Evolutionary conservation across 352 stramenopile genomes (phyloP).

Genomic region (Phytophthora capsici): DNA sequence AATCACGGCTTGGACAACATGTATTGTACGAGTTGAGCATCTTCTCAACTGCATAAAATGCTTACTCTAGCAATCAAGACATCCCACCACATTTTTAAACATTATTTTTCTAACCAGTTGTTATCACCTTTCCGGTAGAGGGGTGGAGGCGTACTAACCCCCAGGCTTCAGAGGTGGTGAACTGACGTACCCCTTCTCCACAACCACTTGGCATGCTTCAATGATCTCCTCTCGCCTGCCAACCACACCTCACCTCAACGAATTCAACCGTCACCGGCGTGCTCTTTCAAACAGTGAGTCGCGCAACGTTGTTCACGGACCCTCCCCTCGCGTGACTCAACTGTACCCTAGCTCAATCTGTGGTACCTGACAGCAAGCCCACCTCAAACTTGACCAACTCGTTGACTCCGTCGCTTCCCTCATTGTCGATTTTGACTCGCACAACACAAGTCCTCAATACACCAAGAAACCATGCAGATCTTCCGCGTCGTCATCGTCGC

Average conservation of each 20-base stretch:
- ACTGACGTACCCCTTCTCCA: slow-evolving; percentile 2
- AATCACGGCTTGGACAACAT: no score
- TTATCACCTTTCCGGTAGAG: no score
- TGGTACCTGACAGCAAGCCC: neutral
- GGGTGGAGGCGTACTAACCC: no score
- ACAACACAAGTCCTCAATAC: slow-evolving; percentile 5
- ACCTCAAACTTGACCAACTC: neutral
- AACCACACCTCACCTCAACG: slow-evolving; percentile 6
- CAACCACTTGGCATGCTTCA: slow-evolving; percentile 10
- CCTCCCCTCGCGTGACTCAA: neutral
- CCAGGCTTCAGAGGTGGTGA: no score
- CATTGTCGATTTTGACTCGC: slow-evolving; percentile 16
- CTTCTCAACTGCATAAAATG: no score
- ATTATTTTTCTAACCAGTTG: no score
- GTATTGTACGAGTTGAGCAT: no score
- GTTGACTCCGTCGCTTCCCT: neutral
- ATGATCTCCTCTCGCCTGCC: neutral
- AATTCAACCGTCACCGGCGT: neutral
- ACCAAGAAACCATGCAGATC: slow-evolving; percentile 24
- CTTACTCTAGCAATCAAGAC: no score
- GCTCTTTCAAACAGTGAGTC: neutral
- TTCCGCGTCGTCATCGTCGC: slow-evolving; percentile 20
- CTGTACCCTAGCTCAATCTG: slow-evolving; percentile 3
- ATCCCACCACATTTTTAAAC: no score
- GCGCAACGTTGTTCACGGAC: neutral